Conservation (phyloP, 2,329 filamentous ascomycete genomes). For the Aspergillus persii region DNA sequence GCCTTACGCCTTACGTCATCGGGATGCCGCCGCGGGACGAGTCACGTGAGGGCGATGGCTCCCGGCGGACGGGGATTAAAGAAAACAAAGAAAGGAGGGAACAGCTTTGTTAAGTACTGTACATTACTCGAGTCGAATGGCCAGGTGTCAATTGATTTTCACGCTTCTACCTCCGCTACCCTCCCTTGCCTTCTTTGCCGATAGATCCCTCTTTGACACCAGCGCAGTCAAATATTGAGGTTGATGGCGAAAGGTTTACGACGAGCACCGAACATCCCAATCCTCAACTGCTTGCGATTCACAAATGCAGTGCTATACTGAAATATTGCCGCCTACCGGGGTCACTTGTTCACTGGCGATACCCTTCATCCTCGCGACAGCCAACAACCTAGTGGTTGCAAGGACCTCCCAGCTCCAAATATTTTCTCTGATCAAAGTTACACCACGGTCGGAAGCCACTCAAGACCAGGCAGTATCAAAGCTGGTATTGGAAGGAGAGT, state of each 20-base stretch:
- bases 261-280: background rate
- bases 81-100: background rate
- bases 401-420: slow-evolving; percentile 92
- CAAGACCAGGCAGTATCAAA: slow-evolving; percentile 66
- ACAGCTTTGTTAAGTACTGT: background rate
- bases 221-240: background rate
- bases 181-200: background rate
- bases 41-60: background rate
- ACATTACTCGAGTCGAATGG: background rate
- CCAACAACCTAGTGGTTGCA: slow-evolving; percentile 84
- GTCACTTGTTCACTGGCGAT: slow-evolving; percentile 83
- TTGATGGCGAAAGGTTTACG: background rate
- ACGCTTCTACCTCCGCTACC: background rate
- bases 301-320: slow-evolving; percentile 93
- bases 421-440: slow-evolving; percentile 69
- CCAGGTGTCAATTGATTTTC: background rate
- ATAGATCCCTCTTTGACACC: slow-evolving; percentile 8
- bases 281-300: slow-evolving; percentile 1
- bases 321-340: slow-evolving; percentile 89
- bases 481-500: slow-evolving; percentile 81
- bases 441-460: slow-evolving; percentile 43
- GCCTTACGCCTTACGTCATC: background rate
- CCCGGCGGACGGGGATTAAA: background rate
- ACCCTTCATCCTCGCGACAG: slow-evolving; percentile 71
- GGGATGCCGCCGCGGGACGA: no score